A percentile compares a stretch with the other conserved stretches of the same genome.
These are phyloP conservation scores for Camellia oleifera DNA, from an alignment of 179 eudicot species.

Conservation along the genomic window DNA sequence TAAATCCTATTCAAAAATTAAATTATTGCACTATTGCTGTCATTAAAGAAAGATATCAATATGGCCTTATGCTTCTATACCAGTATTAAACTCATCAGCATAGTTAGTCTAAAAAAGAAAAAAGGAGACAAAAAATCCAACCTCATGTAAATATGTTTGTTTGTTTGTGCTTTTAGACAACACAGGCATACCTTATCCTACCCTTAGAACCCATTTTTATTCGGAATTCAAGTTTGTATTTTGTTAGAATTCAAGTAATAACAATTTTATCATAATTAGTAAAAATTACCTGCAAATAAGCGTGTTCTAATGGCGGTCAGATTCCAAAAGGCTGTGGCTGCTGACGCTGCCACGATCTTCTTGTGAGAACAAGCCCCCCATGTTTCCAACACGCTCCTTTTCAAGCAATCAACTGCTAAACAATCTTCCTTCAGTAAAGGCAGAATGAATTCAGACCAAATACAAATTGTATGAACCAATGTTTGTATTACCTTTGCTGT, in stretches of 20 bases:
- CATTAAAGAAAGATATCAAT: too few species aligned
- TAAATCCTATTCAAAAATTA: neutral
- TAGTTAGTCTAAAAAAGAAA: neutral
- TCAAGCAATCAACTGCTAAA: conserved; percentile 50
- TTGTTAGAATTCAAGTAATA: neutral
- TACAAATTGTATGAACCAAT: neutral
- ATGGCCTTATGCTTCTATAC: too few species aligned
- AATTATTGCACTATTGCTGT: neutral
- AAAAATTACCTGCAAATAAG: conserved; percentile 60
- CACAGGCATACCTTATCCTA: neutral
- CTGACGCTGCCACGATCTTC: conserved; percentile 69
- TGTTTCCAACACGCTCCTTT: conserved; percentile 43
- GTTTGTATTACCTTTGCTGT: conserved; percentile 48
- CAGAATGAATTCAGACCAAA: neutral
- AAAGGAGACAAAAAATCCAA: neutral
- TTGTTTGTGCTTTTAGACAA: neutral
- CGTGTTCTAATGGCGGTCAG: conserved; percentile 67
- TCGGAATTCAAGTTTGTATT: too few species aligned
- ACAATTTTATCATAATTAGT: neutral
- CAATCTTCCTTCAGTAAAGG: neutral
- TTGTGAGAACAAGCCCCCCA: conserved; percentile 82
- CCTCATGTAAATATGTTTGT: too few species aligned
- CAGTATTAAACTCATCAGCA: neutral
- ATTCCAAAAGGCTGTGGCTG: conserved; percentile 81
- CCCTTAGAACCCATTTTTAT: too few species aligned